Evolutionary conservation across 2,329 filamentous ascomycete species (phyloP).

Genomic region (Cyphellophora europaea): DNA sequence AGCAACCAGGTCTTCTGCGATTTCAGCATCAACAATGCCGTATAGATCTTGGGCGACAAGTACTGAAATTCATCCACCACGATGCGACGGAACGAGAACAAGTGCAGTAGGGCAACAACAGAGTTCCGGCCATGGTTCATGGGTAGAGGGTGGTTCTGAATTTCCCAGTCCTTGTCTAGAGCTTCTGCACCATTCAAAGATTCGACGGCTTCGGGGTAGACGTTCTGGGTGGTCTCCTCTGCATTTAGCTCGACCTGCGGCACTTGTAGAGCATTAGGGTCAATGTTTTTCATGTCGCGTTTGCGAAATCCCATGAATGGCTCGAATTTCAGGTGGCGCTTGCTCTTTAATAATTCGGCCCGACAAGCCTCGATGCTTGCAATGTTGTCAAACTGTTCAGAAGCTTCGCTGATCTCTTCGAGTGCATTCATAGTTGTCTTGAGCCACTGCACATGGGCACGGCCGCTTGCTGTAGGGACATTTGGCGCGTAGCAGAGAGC

Average conservation of each 20-base stretch:
- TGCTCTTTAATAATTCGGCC: no score
- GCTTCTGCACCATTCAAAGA: no score
- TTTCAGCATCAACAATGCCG: constrained; percentile 35
- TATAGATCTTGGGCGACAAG: constrained; percentile 32
- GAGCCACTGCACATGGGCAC: constrained; percentile 48
- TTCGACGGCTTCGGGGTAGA: no score
- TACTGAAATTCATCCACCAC: constrained; percentile 60
- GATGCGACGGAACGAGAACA: constrained; percentile 52
- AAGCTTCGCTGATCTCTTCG: not conserved
- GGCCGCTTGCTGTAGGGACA: constrained; percentile 29
- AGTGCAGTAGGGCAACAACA: constrained; percentile 39
- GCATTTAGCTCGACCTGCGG: no score
- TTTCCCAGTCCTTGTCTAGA: no score
- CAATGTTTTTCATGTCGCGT: not conserved
- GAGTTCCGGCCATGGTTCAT: no score
- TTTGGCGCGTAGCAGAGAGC: constrained; percentile 39
- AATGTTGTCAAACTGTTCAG: not conserved
- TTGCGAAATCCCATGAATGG: constrained; percentile 19
- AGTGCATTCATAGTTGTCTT: constrained; percentile 33
- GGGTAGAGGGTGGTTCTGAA: no score
- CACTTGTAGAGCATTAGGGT: no score
- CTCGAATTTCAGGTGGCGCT: no score
- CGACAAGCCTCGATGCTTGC: no score
- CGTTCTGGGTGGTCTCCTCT: no score
- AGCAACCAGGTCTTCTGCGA: constrained; percentile 51